Percentiles rank a stretch among this genome's conserved stretches.
These are phyloP conservation scores for Microcyclospora tardicrescens DNA, from an alignment of 2,329 filamentous ascomycete genomes.

Conservation along the genomic window DNA sequence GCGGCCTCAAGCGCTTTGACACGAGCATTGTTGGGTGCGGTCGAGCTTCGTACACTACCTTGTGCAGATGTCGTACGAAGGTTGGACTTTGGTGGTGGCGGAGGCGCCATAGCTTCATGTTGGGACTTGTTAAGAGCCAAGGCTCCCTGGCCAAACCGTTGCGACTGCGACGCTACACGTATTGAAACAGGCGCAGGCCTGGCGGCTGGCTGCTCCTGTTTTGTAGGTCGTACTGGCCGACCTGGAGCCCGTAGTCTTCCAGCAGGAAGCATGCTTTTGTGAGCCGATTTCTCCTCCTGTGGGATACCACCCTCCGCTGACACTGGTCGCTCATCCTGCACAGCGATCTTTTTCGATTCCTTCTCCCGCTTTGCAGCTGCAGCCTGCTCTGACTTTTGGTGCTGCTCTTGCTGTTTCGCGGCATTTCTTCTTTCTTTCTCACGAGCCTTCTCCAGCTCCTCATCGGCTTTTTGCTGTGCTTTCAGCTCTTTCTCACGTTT, in stretches of 20 bases:
- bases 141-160: conserved; percentile 20
- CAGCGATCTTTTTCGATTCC: conserved; percentile 17
- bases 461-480: conserved; percentile 48
- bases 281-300: conserved; percentile 29
- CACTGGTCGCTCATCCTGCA: conserved; percentile 12
- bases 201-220: conserved; percentile 35
- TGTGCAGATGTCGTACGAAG: conserved; percentile 54
- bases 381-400: conserved; percentile 24
- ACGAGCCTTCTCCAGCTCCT: conserved; percentile 54
- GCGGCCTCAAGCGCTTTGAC: conserved; percentile 53
- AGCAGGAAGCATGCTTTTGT: conserved; percentile 33
- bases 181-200: conserved; percentile 62
- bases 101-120: conserved; percentile 21
- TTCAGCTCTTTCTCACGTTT: conserved; percentile 49
- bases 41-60: conserved; percentile 21
- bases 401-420: conserved; percentile 40
- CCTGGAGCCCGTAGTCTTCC: conserved; percentile 25
- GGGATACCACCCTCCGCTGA: conserved; percentile 12
- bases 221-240: conserved; percentile 25
- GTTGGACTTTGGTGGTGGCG: conserved; percentile 45
- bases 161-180: conserved; percentile 42
- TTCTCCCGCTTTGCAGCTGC: conserved; percentile 24
- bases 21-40: conserved; percentile 38
- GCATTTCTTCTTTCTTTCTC: conserved; percentile 60
- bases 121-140: conserved; percentile 15